Conservation (phyloP, 768 basidiomycete genomes). For the Boletus barrowsii region DNA sequence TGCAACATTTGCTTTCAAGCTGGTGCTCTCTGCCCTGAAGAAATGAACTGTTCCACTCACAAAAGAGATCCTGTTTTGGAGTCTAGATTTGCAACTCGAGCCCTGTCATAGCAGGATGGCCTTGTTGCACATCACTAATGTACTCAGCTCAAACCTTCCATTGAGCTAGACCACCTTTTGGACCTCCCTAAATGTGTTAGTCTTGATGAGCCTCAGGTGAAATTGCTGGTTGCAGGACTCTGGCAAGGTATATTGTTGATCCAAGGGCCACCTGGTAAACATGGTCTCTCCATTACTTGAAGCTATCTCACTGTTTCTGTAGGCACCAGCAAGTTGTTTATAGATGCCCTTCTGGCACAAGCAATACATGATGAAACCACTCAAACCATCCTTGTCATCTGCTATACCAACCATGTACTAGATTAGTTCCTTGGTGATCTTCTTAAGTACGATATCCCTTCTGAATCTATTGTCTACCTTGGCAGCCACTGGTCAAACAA, state of each 20-base stretch:
- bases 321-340: constrained; percentile 76
- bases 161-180: constrained; percentile 40
- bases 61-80: constrained; percentile 54
- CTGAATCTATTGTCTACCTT: constrained; percentile 49
- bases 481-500: constrained; percentile 55
- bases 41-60: constrained; percentile 43
- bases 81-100: constrained; percentile 13
- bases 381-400: constrained; percentile 58
- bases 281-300: background rate
- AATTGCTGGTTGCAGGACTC: constrained; percentile 47
- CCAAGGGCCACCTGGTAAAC: constrained; percentile 66
- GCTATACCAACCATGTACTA: constrained; percentile 71
- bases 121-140: constrained; percentile 20
- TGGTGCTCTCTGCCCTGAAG: constrained; percentile 51
- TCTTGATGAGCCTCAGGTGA: constrained; percentile 51
- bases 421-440: constrained; percentile 66
- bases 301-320: background rate
- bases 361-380: constrained; percentile 45
- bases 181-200: constrained; percentile 34
- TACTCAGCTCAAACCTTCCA: constrained; percentile 29
- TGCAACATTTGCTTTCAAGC: constrained; percentile 59
- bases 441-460: constrained; percentile 53
- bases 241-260: constrained; percentile 55
- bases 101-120: background rate
- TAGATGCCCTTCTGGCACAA: constrained; percentile 63